A percentile compares a stretch with the other conserved stretches of the same genome.
Evolutionary conservation across 2,329 filamentous ascomycete genomes (phyloP).

Genomic region (Penicillium sclerotigenum): DNA sequence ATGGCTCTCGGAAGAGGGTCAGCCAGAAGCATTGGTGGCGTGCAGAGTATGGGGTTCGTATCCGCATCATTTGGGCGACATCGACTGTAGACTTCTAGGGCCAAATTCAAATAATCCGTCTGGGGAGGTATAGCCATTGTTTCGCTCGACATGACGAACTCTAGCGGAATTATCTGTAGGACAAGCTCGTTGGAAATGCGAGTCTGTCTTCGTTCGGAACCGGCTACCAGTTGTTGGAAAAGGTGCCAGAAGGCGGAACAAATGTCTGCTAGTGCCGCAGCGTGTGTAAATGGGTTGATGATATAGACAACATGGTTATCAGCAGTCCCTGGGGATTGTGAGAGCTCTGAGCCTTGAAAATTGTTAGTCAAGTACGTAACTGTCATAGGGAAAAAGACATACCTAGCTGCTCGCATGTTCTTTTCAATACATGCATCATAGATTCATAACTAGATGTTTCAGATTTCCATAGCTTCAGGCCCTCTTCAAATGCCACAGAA

Average conservation of each 20-base stretch:
- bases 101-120: conserved; percentile 49
- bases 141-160: conserved; percentile 52
- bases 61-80: conserved; percentile 47
- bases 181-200: conserved; percentile 49
- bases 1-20: conserved; percentile 52
- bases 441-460: conserved; percentile 29
- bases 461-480: conserved; percentile 39
- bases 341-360: conserved; percentile 34
- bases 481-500: conserved; percentile 39
- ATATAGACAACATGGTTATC: conserved; percentile 57
- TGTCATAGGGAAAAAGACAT: conserved; percentile 17
- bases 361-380: conserved; percentile 11
- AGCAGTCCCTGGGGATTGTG: conserved; percentile 30
- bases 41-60: conserved; percentile 43
- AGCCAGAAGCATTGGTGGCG: conserved; percentile 55
- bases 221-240: conserved; percentile 52
- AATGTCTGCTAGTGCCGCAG: conserved; percentile 49
- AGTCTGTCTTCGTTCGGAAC: conserved; percentile 32
- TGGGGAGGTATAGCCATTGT: conserved; percentile 52
- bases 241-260: conserved; percentile 58
- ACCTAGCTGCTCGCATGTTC: conserved; percentile 39
- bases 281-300: conserved; percentile 53
- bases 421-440: conserved; percentile 36
- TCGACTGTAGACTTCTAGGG: conserved; percentile 58
- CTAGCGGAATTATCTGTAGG: conserved; percentile 57